Conservation (phyloP, 768 basidiomycete genomes). For the Boletus sensibilis region DNA sequence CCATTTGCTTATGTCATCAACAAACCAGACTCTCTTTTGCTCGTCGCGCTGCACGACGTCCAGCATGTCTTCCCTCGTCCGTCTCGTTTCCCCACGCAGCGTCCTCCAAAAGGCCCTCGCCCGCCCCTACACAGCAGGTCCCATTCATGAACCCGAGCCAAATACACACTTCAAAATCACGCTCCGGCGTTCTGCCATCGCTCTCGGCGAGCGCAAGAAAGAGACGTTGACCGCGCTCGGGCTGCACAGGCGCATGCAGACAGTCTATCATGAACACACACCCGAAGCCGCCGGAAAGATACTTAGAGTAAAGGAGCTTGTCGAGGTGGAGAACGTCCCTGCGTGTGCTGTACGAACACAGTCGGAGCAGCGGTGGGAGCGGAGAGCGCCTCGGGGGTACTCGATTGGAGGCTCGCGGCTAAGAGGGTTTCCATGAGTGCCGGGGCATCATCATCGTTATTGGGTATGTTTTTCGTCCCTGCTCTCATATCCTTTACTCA, state of each 20-base stretch:
- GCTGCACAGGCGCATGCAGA: constrained; percentile 78
- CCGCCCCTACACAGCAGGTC: constrained; percentile 11
- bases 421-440: constrained; percentile 16
- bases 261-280: constrained; percentile 74
- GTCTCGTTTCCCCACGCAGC: constrained; percentile 6
- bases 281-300: constrained; percentile 84
- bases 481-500: not conserved
- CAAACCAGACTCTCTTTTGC: not conserved
- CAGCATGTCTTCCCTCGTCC: constrained; percentile 14
- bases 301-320: constrained; percentile 82
- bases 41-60: not conserved
- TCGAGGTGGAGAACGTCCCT: constrained; percentile 85
- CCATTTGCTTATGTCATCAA: constrained; percentile 15
- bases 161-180: constrained; percentile 88
- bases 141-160: constrained; percentile 17
- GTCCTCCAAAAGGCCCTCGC: constrained; percentile 4
- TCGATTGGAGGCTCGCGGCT: constrained; percentile 44
- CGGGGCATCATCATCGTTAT: not conserved
- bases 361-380: constrained; percentile 62
- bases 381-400: constrained; percentile 69
- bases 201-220: constrained; percentile 67
- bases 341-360: constrained; percentile 64
- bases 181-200: constrained; percentile 82
- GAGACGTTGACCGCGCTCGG: constrained; percentile 82
- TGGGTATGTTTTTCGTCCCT: constrained; percentile 4